Percentiles rank a stretch among this genome's conserved stretches.
These are phyloP conservation scores for Gloeopeniophorella convolvens DNA, from an alignment of 768 basidiomycete species.

Conservation along the genomic window DNA sequence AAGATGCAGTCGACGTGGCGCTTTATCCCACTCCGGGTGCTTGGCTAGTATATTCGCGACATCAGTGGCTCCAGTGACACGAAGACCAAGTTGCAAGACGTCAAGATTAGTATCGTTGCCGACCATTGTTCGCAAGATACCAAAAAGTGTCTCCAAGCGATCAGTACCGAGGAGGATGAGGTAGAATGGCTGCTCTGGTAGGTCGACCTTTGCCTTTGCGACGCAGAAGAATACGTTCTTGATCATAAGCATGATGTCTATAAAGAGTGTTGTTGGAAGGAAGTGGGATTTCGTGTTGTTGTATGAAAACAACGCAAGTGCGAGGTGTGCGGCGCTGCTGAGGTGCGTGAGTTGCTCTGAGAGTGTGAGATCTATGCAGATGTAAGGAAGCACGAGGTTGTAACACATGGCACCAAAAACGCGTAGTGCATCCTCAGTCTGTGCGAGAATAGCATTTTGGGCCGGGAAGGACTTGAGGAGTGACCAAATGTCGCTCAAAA, in stretches of 20 bases:
- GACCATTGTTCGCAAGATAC: constrained; percentile 22
- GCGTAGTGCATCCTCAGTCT: not conserved
- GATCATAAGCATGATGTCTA: constrained; percentile 19
- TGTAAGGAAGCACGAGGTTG: not conserved
- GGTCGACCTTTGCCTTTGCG: constrained; percentile 21
- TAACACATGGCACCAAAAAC: not conserved
- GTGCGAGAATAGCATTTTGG: too few species aligned
- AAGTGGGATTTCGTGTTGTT: not conserved
- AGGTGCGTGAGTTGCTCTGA: not conserved
- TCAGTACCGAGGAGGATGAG: constrained; percentile 8
- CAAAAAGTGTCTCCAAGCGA: constrained; percentile 18
- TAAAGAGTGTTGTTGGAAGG: constrained; percentile 16
- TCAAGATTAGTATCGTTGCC: constrained; percentile 22
- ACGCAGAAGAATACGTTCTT: too few species aligned
- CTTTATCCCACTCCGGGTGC: constrained; percentile 35
- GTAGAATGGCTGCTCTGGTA: constrained; percentile 3
- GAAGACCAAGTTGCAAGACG: constrained; percentile 24
- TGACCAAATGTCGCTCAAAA: not conserved
- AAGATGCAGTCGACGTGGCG: constrained; percentile 29
- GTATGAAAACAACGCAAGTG: not conserved
- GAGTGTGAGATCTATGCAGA: not conserved
- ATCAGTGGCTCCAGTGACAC: constrained; percentile 29
- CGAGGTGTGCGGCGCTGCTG: not conserved
- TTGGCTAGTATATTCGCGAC: too few species aligned
- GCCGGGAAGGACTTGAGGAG: too few species aligned